Base-by-base conservation (phyloP, 768 basidiomycete genomes). In the Boletellus ananas region DNA sequence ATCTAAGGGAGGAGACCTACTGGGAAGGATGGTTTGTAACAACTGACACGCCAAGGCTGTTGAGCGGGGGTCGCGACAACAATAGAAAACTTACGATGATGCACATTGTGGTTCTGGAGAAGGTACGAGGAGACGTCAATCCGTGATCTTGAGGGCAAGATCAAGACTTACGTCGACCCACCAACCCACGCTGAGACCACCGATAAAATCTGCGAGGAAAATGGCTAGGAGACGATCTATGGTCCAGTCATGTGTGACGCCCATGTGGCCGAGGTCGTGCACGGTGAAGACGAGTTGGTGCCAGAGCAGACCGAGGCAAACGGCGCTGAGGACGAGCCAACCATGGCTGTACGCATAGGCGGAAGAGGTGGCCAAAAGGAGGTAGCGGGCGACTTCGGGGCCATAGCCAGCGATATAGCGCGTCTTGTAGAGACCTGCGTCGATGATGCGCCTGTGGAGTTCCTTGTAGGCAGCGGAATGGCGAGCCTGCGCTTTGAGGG, bases 21-120 rank as follows among this genome's bases (percentile, higher is more conserved):
- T 99, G 96, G 40, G 94, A 86, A 6, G 93, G 94, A 57, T 97
- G 92, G 63, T 98, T 97, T n/a, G 95, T 88, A 45, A 97, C 91
- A 45, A 97, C 94, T 96, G 58, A 3, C 39, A 34, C 29, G 45
- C 10, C 44, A 49, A 49, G 49, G 40, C 52, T 9, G 17, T 10
- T 52, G 18, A 47, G 35, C 17, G 47, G 27, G 34, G 27, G 17
- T 29, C 50, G 41, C 31, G n/a, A 48, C 6, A 34, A 14, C 46
- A 38, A 38, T 36, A 25, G 20, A 45, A 17, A 33, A 79, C 94
- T 75, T 64, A 93, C 93, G 75, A 71, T 97, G 94, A 72, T 97
- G 94, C 41, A 94, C 84, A 60, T 98, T 96, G 65, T 99, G 96
- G 64, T 89, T 91, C 88, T 91, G 55, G 31, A 43, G 11, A 27